A percentile compares a stretch with the other conserved stretches of the same genome.
Conservation (phyloP, 73 alveolate genomes). For the Halteria grandinella region DNA sequence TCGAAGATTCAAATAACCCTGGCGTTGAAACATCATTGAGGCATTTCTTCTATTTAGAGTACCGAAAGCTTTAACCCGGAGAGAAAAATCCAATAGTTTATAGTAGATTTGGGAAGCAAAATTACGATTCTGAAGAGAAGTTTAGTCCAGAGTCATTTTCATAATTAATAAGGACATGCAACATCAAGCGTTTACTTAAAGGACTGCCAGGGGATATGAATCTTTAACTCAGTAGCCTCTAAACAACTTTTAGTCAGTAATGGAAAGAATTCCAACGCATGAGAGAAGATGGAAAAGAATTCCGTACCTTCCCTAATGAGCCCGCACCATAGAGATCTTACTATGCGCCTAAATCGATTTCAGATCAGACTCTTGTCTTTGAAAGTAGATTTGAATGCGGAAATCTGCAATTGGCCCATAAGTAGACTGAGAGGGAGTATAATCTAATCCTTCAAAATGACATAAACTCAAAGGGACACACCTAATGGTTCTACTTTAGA, state of each 20-base stretch:
- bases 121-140: slow-evolving; percentile 51
- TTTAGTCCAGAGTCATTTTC: slow-evolving; percentile 11
- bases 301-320: neutral
- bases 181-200: slow-evolving; percentile 22
- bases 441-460: slow-evolving; percentile 90
- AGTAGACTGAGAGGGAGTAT: slow-evolving; percentile 80
- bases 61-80: neutral
- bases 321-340: slow-evolving; percentile 42
- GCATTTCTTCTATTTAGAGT: slow-evolving; percentile 43
- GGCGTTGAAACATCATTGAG: slow-evolving; percentile 42
- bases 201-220: slow-evolving; percentile 40
- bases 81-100: slow-evolving; percentile 54
- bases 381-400: slow-evolving; percentile 94
- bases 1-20: slow-evolving; percentile 18
- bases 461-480: slow-evolving; percentile 93
- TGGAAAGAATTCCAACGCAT: slow-evolving; percentile 1
- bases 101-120: slow-evolving; percentile 44
- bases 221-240: neutral
- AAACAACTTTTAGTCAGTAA: slow-evolving; percentile 4
- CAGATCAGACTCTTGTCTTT: slow-evolving; percentile 86
- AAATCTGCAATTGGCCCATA: slow-evolving; percentile 66
- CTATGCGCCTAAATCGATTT: slow-evolving; percentile 64
- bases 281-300: neutral
- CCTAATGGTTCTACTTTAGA: slow-evolving; percentile 90
- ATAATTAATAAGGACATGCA: slow-evolving; percentile 40